These are phyloP conservation scores for Barbarea vulgaris DNA, from an alignment of 345 rosid genomes.

Conservation along the genomic window DNA sequence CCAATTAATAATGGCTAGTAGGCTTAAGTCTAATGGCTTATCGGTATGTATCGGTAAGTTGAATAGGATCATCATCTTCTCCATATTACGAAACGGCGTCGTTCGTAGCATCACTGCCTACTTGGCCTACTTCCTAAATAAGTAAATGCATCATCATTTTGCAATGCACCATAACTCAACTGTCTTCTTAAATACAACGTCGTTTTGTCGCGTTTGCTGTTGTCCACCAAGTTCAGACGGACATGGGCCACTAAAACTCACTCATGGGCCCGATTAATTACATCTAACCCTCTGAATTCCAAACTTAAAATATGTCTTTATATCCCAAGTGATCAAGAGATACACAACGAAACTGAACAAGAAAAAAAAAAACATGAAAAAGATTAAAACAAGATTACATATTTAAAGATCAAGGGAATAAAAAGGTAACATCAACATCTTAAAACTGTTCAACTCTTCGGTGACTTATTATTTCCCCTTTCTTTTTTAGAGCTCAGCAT, in stretches of 20 bases:
- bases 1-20: neutral
- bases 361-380: neutral
- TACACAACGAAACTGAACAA: neutral
- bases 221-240: neutral
- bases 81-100: neutral
- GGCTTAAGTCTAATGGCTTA: neutral
- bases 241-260: neutral
- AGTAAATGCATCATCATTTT: no score
- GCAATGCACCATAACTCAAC: neutral
- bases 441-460: neutral
- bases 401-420: neutral
- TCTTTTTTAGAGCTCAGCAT: constrained; percentile 35
- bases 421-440: constrained; percentile 4
- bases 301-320: neutral
- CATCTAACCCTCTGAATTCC: neutral
- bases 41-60: neutral
- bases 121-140: neutral
- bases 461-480: neutral
- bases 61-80: neutral
- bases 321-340: constrained; percentile 7
- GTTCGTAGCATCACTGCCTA: neutral
- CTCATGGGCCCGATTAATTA: neutral
- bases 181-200: neutral
- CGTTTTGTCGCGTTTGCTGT: neutral
- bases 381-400: neutral